A percentile compares a stretch with the other conserved stretches of the same genome.
Evolutionary conservation across 208 protist genomes (phyloP).

Genomic region (Crithidia thermophila): DNA sequence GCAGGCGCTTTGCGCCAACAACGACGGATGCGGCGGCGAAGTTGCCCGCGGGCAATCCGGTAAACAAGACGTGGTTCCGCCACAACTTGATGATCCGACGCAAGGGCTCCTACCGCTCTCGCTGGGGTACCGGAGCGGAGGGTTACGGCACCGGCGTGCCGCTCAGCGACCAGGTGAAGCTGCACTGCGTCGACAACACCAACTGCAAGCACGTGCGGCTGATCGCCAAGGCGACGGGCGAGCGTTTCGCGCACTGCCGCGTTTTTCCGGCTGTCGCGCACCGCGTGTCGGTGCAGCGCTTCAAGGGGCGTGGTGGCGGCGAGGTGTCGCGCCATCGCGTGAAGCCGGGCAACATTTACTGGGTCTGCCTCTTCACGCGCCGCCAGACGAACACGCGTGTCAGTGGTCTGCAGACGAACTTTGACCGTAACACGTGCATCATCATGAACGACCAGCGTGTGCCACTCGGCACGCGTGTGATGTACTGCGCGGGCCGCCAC

Average conservation of each 20-base stretch:
- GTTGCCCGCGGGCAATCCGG: conserved; percentile 83
- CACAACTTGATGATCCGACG: conserved; percentile 88
- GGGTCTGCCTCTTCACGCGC: conserved; percentile 88
- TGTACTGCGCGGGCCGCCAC: conserved; percentile 92
- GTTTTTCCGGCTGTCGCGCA: conserved; percentile 89
- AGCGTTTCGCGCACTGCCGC: conserved; percentile 91
- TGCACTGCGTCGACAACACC: conserved; percentile 94
- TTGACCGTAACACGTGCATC: conserved; percentile 93
- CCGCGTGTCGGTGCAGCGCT: conserved; percentile 89
- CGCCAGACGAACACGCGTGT: conserved; percentile 87
- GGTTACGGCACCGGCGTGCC: conserved; percentile 82
- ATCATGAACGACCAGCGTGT: conserved; percentile 92
- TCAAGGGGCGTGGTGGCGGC: conserved; percentile 73
- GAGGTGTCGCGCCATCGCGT: conserved; percentile 75
- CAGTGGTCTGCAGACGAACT: conserved; percentile 90
- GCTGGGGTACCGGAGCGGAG: conserved; percentile 87
- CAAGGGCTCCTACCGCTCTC: conserved; percentile 81
- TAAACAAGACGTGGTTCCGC: conserved; percentile 86
- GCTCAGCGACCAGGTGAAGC: conserved; percentile 88
- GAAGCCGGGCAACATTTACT: conserved; percentile 90
- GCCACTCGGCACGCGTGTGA: conserved; percentile 87
- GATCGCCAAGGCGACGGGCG: conserved; percentile 81
- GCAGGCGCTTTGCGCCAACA: conserved; percentile 50
- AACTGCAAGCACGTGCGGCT: conserved; percentile 93
- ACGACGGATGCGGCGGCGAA: conserved; percentile 85